Evolutionary conservation across 352 stramenopile species (phyloP).

Genomic region (Phytophthora citricola): DNA sequence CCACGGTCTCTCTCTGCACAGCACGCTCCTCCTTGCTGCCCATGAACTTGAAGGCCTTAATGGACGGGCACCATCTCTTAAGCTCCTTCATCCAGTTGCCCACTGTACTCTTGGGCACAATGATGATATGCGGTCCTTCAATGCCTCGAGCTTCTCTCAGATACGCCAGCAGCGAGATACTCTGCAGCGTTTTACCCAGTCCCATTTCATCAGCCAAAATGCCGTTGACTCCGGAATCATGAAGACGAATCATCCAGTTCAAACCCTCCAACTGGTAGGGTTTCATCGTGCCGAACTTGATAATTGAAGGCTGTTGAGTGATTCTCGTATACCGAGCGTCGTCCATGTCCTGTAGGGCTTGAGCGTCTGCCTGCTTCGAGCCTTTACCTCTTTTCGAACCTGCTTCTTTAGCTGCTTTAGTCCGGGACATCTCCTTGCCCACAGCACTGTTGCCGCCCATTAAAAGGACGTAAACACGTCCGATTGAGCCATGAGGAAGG

Average conservation of each 20-base stretch:
- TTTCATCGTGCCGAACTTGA: slow-evolving; percentile 91
- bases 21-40: slow-evolving; percentile 94
- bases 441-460: slow-evolving; percentile 84
- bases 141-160: slow-evolving; percentile 94
- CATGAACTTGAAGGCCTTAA: slow-evolving; percentile 97
- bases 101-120: slow-evolving; percentile 98
- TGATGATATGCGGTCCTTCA: slow-evolving; percentile 97
- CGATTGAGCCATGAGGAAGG: slow-evolving; percentile 90
- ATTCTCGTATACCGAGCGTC: slow-evolving; percentile 83
- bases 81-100: slow-evolving; percentile 99
- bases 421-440: slow-evolving; percentile 80
- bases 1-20: slow-evolving; percentile 88
- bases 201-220: slow-evolving; percentile 91
- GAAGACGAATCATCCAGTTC: slow-evolving; percentile 95
- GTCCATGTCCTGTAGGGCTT: slow-evolving; percentile 79
- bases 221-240: slow-evolving; percentile 89
- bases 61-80: slow-evolving; percentile 95
- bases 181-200: slow-evolving; percentile 97
- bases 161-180: slow-evolving; percentile 97
- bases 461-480: slow-evolving; percentile 90
- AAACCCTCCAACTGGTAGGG: slow-evolving; percentile 88
- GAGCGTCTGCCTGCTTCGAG: slow-evolving; percentile 73
- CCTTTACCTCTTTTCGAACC: slow-evolving; percentile 69
- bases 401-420: slow-evolving; percentile 45
- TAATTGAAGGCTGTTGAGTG: slow-evolving; percentile 81